Conservation (phyloP, 352 stramenopile genomes). For the Thraustochytrium striatum region DNA sequence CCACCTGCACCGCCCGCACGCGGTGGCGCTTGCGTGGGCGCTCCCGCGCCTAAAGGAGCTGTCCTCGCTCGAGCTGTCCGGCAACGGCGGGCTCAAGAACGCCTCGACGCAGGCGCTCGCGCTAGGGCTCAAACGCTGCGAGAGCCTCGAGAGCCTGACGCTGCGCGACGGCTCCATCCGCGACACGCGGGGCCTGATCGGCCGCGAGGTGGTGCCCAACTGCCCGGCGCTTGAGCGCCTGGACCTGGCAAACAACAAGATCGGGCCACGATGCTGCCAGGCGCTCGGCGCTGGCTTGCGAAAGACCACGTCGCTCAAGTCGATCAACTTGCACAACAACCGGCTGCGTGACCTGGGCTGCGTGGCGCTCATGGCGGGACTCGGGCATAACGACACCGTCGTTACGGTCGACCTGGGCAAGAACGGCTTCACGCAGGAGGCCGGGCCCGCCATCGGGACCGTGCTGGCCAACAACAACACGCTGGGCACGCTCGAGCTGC, state of each 20-base stretch:
- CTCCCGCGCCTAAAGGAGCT: neutral
- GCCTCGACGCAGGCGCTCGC: neutral
- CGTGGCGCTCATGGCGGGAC: neutral
- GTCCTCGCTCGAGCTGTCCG: neutral
- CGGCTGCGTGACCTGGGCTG: neutral
- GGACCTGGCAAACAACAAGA: neutral
- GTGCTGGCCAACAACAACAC: constrained; percentile 18
- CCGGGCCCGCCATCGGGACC: neutral
- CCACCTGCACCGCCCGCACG: neutral
- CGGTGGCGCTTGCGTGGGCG: constrained; percentile 7
- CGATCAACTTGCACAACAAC: constrained; percentile 14
- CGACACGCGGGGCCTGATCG: neutral
- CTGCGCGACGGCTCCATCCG: neutral
- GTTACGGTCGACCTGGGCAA: constrained; percentile 11
- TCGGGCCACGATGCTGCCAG: neutral
- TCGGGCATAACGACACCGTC: constrained; percentile 18
- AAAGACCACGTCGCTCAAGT: neutral
- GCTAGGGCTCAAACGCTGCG: neutral
- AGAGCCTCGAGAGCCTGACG: neutral
- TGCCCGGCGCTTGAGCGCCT: neutral
- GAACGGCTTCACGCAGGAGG: constrained; percentile 31
- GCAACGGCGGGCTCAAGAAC: neutral
- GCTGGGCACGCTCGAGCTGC: constrained; percentile 10
- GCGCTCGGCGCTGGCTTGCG: neutral
- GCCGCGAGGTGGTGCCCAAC: neutral